These are phyloP conservation scores for Xylaria curta DNA, from an alignment of 495 filamentous ascomycete species.

Conservation along the genomic window DNA sequence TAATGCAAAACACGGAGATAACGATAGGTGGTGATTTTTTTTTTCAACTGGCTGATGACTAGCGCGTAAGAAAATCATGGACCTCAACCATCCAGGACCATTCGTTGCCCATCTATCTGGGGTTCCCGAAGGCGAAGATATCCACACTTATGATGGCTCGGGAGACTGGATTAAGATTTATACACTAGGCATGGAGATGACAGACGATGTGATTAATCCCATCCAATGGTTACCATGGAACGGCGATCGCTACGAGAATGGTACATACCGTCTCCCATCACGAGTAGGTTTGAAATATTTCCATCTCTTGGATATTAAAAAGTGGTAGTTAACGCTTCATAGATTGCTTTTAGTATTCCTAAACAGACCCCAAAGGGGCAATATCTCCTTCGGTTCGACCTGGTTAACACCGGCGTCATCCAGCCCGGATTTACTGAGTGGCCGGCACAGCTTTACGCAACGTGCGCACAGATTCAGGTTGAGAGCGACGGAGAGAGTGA, in stretches of 20 bases:
- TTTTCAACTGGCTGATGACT: neutral
- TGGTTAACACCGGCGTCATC: neutral
- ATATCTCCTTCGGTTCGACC: slow-evolving; percentile 10
- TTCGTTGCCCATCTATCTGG: slow-evolving; percentile 18
- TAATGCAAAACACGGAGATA: neutral
- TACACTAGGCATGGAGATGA: slow-evolving; percentile 3
- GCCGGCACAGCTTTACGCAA: neutral
- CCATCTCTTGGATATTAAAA: neutral
- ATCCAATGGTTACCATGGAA: slow-evolving; percentile 9
- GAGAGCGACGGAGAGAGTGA: neutral
- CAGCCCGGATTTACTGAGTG: neutral
- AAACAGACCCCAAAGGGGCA: slow-evolving; percentile 10
- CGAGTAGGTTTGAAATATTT: neutral
- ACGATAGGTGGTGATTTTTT: neutral
- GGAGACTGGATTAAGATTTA: slow-evolving; percentile 22
- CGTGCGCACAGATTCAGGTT: slow-evolving; percentile 12
- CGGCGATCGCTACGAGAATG: neutral
- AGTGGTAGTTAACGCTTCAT: neutral
- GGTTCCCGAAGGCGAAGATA: slow-evolving; percentile 12
- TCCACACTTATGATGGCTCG: slow-evolving; percentile 6
- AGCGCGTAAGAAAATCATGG: neutral
- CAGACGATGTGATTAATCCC: neutral
- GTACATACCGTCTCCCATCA: neutral
- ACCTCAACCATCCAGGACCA: slow-evolving; percentile 9
- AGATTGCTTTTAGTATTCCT: slow-evolving; percentile 10